These are phyloP conservation scores for Sclerotinia spermophila DNA, from an alignment of 2,329 filamentous ascomycete species.

Conservation along the genomic window DNA sequence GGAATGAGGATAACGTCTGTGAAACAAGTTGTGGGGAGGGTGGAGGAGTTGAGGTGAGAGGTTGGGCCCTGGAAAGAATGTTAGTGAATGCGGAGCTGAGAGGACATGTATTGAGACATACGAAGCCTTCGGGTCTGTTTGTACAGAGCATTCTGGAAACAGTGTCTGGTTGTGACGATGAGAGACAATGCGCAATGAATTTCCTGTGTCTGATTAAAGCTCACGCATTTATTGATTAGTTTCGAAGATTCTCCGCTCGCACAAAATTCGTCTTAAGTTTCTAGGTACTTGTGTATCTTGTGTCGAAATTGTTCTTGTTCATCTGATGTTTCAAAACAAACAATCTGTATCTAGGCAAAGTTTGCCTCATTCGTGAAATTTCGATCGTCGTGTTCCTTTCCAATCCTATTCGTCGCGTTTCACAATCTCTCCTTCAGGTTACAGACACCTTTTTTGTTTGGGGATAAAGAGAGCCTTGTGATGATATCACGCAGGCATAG, in stretches of 20 bases:
- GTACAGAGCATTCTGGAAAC: constrained; percentile 28
- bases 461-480: not conserved
- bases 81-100: not conserved
- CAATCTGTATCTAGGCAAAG: not conserved
- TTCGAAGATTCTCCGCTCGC: not conserved
- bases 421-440: not conserved
- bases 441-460: not conserved
- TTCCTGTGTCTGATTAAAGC: not conserved
- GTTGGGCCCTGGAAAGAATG: constrained; percentile 33
- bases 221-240: not conserved
- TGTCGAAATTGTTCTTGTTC: not conserved
- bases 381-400: not conserved
- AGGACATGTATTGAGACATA: constrained; percentile 24
- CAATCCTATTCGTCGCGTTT: constrained; percentile 1
- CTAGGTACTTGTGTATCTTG: not conserved
- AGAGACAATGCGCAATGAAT: not conserved
- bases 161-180: not conserved
- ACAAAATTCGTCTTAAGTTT: not conserved
- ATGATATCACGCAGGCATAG: not conserved
- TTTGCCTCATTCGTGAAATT: not conserved
- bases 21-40: constrained; percentile 40
- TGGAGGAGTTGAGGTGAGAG: constrained; percentile 36
- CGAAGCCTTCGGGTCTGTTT: constrained; percentile 38
- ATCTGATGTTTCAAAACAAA: constrained; percentile 2
- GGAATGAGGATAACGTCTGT: constrained; percentile 38